A percentile compares a stretch with the other conserved stretches of the same genome.
phyloP scores from a whole-genome alignment of 352 stramenopile species.

The Pythium guiyangense region DNA sequence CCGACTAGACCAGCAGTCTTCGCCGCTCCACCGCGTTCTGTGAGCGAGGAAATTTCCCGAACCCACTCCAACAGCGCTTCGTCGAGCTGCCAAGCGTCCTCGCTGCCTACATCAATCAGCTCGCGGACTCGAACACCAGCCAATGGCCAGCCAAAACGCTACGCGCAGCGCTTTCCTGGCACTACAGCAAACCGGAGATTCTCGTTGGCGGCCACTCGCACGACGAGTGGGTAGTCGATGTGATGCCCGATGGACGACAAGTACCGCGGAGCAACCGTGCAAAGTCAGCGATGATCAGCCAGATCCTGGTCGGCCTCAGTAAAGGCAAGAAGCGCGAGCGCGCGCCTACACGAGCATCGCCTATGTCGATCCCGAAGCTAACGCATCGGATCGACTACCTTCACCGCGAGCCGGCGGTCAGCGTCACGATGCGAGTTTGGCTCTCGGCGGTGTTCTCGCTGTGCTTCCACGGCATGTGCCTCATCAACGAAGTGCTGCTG shows the following conservation, averaged over 20 bases:
- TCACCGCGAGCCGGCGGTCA: constrained; percentile 4
- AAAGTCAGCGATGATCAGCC: constrained; percentile 4
- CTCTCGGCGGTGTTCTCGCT: constrained; percentile 3
- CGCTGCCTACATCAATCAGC: constrained; percentile 18
- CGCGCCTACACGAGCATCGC: constrained; percentile 2
- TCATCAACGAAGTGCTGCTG: constrained; percentile 14
- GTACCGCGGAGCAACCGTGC: constrained; percentile 1
- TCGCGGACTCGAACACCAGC: constrained; percentile 5
- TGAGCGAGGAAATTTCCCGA: too few relatives aligned
- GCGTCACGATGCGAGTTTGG: constrained; percentile 13
- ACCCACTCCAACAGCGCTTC: too few relatives aligned
- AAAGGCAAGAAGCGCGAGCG: constrained; percentile 7
- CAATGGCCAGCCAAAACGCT: neutral
- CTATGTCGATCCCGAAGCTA: constrained; percentile 7
- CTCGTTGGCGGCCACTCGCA: too few relatives aligned
- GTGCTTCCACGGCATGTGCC: constrained; percentile 21
- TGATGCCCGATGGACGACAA: neutral
- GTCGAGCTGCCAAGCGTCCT: constrained; percentile 6
- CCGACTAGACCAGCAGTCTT: constrained; percentile 20
- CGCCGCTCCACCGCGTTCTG: constrained; percentile 7
- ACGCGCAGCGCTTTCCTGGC: too few relatives aligned
- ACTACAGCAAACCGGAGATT: too few relatives aligned
- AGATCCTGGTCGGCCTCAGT: constrained; percentile 7
- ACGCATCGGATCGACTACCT: constrained; percentile 2
- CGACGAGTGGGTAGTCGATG: too few relatives aligned